phyloP scores from a whole-genome alignment of 106 monocot genomes.

The Amphibolis antarctica region DNA sequence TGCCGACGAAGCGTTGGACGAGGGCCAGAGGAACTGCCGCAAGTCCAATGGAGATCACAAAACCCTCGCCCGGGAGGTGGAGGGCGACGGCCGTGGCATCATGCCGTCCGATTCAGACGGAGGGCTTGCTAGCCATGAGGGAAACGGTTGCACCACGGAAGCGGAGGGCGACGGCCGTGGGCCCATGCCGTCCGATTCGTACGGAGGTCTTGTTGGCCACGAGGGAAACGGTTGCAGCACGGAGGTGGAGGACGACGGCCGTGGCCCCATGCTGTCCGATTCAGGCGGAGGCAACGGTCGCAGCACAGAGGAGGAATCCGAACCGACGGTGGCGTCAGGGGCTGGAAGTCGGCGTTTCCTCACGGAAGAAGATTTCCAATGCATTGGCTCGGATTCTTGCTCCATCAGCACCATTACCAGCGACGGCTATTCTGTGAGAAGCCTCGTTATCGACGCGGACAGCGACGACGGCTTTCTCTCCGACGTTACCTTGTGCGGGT shows the following conservation, averaged over 20 bases:
- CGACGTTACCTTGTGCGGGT: background rate
- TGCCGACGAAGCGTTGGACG: background rate
- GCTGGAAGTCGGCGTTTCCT: background rate
- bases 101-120: background rate
- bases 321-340: background rate
- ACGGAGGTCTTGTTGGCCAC: background rate
- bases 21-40: background rate
- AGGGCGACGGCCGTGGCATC: background rate
- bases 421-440: conserved; percentile 15
- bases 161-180: too few species aligned
- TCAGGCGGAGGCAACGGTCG: too few species aligned
- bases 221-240: background rate
- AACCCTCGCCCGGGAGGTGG: background rate
- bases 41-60: background rate
- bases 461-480: background rate
- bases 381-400: background rate
- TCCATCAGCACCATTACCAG: background rate
- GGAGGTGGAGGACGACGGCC: background rate
- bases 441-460: conserved; percentile 1
- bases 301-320: background rate
- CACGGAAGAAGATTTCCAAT: background rate
- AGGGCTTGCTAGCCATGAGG: too few species aligned
- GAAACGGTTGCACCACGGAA: too few species aligned
- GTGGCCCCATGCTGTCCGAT: background rate
- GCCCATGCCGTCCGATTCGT: background rate